Conservation (phyloP, 1,284 basidiomycete species). For the Garcileccinum viscosum region DNA sequence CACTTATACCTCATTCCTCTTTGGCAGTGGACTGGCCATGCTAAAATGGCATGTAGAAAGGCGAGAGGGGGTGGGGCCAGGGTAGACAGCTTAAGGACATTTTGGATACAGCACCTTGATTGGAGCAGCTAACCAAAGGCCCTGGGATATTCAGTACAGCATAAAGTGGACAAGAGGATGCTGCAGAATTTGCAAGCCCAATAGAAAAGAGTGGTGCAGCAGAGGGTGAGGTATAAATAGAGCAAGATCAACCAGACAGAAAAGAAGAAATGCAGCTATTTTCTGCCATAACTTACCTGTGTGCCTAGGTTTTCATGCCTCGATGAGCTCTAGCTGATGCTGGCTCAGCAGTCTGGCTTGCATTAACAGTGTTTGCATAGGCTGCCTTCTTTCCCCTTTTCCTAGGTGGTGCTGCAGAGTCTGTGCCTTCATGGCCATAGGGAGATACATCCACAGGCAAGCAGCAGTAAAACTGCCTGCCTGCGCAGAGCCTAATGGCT, state of each 20-base stretch:
- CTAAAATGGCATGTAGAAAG: conserved; percentile 20
- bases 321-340: conserved; percentile 46
- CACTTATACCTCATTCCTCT: conserved; percentile 45
- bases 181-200: conserved; percentile 81
- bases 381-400: conserved; percentile 62
- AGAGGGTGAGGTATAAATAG: too few relatives aligned
- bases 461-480: conserved; percentile 84
- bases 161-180: conserved; percentile 75
- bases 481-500: conserved; percentile 87
- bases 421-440: conserved; percentile 23
- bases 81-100: conserved; percentile 68
- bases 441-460: conserved; percentile 56
- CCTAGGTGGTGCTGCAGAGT: conserved; percentile 36
- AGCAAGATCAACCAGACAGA: too few relatives aligned
- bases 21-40: background rate
- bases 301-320: conserved; percentile 56
- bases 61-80: conserved; percentile 28
- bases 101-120: conserved; percentile 71
- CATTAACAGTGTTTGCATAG: conserved; percentile 79
- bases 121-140: conserved; percentile 63
- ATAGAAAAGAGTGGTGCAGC: conserved; percentile 86
- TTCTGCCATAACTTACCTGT: conserved; percentile 53
- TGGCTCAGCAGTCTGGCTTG: conserved; percentile 61
- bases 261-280: background rate
- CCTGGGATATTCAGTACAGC: conserved; percentile 84